Percentiles rank a stretch among this genome's conserved stretches.
phyloP scores from a whole-genome alignment of 768 basidiomycete species.

The Podaxis mareebaensis region DNA sequence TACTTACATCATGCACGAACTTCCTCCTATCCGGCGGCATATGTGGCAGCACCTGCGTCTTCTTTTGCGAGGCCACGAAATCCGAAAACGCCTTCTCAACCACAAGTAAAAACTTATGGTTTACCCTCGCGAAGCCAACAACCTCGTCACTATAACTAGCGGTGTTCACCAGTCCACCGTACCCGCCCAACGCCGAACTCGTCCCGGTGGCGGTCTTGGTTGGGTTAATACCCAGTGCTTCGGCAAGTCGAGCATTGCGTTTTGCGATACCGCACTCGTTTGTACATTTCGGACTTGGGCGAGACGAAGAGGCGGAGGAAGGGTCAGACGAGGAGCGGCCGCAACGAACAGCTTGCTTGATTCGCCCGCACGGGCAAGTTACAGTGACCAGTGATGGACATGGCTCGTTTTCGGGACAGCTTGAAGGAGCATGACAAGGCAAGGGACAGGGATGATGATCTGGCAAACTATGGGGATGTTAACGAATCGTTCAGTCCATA shows the following conservation, averaged over 20 bases:
- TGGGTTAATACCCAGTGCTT: conserved; percentile 83
- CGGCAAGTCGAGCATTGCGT: conserved; percentile 85
- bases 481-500: not conserved
- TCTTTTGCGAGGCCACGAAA: conserved; percentile 70
- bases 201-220: conserved; percentile 17
- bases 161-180: conserved; percentile 34
- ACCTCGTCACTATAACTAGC: conserved; percentile 67
- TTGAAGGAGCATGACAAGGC: conserved; percentile 86
- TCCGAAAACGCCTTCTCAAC: conserved; percentile 86
- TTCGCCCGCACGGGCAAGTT: conserved; percentile 81
- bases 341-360: conserved; percentile 74
- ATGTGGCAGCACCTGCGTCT: conserved; percentile 71
- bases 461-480: conserved; percentile 49
- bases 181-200: conserved; percentile 24
- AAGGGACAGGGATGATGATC: conserved; percentile 72
- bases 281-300: conserved; percentile 60
- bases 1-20: conserved; percentile 75
- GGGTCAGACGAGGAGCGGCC: conserved; percentile 55
- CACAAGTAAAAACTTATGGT: conserved; percentile 64
- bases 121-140: conserved; percentile 55
- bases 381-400: conserved; percentile 70
- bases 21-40: conserved; percentile 81
- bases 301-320: conserved; percentile 28
- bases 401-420: conserved; percentile 78
- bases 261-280: conserved; percentile 84